phyloP scores from a whole-genome alignment of 106 monocot species.

The Apostasia shenzhenica region DNA sequence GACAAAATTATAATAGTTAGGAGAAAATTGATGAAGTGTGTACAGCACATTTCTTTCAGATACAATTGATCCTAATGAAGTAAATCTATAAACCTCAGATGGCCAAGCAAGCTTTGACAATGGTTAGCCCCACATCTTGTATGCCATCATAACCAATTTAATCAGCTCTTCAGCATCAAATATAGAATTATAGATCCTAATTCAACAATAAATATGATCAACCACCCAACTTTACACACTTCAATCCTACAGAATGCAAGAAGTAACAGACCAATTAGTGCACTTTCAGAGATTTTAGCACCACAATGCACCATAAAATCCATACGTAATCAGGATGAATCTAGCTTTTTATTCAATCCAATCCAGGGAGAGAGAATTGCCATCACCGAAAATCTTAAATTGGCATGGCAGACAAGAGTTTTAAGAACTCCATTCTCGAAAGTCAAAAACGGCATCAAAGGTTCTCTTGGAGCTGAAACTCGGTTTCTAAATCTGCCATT shows the following conservation, averaged over 20 bases:
- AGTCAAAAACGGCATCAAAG: not conserved
- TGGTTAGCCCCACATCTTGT: slow-evolving; percentile 2
- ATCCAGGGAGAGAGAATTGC: not conserved
- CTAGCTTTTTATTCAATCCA: not conserved
- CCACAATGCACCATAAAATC: not conserved
- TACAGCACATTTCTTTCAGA: no score
- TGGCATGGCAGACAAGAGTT: not conserved
- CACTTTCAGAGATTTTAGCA: not conserved
- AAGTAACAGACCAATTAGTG: not conserved
- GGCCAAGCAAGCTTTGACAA: not conserved
- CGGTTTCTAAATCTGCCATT: not conserved
- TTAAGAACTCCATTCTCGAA: not conserved
- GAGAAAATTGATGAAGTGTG: no score
- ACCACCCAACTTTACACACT: slow-evolving; percentile 1
- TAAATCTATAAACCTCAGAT: not conserved
- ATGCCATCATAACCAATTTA: not conserved
- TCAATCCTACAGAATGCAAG: not conserved
- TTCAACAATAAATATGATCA: slow-evolving; percentile 1
- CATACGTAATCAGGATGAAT: not conserved
- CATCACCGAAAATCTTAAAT: not conserved
- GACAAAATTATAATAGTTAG: no score
- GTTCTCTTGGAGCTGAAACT: not conserved
- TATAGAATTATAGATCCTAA: not conserved
- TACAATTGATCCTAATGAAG: not conserved
- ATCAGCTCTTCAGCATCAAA: not conserved